Conservation (phyloP, 129 eudicot genomes). For the Escallonia herrerae region DNA sequence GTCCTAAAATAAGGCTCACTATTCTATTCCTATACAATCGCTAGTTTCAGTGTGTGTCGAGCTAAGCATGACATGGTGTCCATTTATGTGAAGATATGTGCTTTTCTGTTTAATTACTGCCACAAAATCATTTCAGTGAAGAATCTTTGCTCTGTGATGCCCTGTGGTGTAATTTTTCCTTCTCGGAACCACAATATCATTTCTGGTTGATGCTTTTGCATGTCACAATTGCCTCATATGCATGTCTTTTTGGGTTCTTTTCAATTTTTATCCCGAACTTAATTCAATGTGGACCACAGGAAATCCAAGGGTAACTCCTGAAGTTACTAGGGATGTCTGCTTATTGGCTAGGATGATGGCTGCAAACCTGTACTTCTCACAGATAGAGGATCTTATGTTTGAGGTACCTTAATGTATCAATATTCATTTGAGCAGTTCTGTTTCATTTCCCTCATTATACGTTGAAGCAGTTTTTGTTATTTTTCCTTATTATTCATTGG, state of each 20-base stretch:
- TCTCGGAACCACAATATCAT: no score
- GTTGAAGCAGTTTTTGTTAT: not conserved
- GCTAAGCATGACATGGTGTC: no score
- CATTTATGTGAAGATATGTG: no score
- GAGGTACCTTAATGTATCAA: slow-evolving; percentile 39
- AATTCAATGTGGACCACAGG: slow-evolving; percentile 30
- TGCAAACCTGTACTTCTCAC: slow-evolving; percentile 77
- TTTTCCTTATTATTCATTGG: not conserved
- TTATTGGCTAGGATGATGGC: slow-evolving; percentile 93
- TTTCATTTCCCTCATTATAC: not conserved
- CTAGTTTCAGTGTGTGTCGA: no score
- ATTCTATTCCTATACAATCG: no score
- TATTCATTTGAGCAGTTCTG: not conserved
- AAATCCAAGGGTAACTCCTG: slow-evolving; percentile 90
- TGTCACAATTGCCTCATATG: not conserved
- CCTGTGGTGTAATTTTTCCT: no score
- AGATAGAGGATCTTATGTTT: slow-evolving; percentile 90
- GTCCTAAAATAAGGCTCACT: no score
- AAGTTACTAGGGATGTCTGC: slow-evolving; percentile 86
- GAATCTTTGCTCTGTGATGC: no score
- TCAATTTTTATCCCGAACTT: not conserved
- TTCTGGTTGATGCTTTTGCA: not conserved
- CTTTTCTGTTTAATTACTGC: no score
- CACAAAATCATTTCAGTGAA: no score
- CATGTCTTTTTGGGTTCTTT: not conserved